phyloP scores from a whole-genome alignment of 176 grass and related monocot genomes.

The Pharus latifolius region DNA sequence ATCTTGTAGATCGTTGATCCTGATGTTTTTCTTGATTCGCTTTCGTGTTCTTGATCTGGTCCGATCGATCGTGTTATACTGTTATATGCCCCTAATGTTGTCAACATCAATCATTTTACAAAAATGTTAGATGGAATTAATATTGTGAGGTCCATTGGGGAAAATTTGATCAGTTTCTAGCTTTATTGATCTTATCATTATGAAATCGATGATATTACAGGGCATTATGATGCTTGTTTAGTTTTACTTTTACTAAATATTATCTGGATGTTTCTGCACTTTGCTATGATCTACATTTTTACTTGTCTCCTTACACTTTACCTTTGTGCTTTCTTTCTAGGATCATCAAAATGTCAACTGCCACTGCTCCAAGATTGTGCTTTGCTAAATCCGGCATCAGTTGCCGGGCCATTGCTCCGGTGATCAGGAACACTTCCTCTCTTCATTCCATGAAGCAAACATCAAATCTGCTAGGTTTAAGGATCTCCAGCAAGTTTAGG shows the following conservation, averaged over 20 bases:
- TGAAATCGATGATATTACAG: no score
- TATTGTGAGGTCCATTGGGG: no score
- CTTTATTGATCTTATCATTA: no score
- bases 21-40: no score
- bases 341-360: slow-evolving; percentile 12
- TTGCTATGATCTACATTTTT: background rate
- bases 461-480: background rate
- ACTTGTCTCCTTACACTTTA: background rate
- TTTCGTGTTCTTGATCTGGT: background rate
- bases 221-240: background rate
- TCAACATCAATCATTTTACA: background rate
- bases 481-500: slow-evolving; percentile 17
- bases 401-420: background rate
- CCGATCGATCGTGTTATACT: background rate
- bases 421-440: slow-evolving; percentile 5
- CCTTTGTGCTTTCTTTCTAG: background rate
- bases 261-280: background rate
- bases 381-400: background rate
- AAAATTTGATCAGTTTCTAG: no score
- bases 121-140: background rate
- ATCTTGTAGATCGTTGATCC: no score
- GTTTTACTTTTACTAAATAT: background rate
- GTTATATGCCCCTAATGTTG: no score
- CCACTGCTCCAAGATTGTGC: slow-evolving; percentile 14
- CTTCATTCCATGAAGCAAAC: background rate